These are phyloP conservation scores for Pouteria glomerata DNA, from an alignment of 148 eudicot species.

Conservation along the genomic window DNA sequence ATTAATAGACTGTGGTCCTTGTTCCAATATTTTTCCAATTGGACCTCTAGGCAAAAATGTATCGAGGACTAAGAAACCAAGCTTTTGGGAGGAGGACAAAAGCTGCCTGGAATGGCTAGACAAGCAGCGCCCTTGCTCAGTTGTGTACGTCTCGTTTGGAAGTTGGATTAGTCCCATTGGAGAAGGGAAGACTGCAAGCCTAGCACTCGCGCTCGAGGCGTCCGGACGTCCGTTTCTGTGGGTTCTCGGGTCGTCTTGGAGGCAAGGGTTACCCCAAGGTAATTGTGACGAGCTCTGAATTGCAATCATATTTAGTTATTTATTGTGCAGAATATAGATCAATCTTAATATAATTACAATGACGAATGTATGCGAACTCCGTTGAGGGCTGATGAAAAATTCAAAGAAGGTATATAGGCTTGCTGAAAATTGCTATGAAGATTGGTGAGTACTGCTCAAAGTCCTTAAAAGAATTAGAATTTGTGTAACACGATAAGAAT, in stretches of 20 bases:
- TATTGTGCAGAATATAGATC: too few relatives aligned
- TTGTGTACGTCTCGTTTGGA: slow-evolving; percentile 74
- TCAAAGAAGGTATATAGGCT: too few relatives aligned
- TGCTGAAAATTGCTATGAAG: too few relatives aligned
- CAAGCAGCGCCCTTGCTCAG: slow-evolving; percentile 43
- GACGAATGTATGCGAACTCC: too few relatives aligned
- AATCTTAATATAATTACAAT: too few relatives aligned
- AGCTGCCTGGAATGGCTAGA: slow-evolving; percentile 64
- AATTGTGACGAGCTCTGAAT: too few relatives aligned
- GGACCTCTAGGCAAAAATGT: slow-evolving; percentile 28
- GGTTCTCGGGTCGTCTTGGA: slow-evolving; percentile 67
- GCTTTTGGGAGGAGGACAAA: slow-evolving; percentile 57
- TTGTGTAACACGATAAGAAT: too few relatives aligned
- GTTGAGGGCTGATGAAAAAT: too few relatives aligned
- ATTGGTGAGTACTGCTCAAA: too few relatives aligned
- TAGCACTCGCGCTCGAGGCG: slow-evolving; percentile 61
- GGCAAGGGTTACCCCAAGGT: slow-evolving; percentile 65
- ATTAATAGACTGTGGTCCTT: too few relatives aligned
- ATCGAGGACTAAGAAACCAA: background rate
- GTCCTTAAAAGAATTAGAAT: too few relatives aligned
- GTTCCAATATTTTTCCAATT: slow-evolving; percentile 28
- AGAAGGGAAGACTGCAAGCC: slow-evolving; percentile 35
- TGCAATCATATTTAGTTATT: too few relatives aligned
- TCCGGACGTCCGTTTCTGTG: slow-evolving; percentile 56
- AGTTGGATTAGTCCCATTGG: slow-evolving; percentile 89